Evolutionary conservation across 2,329 filamentous ascomycete genomes (phyloP).

Genomic region (Cladosporium cucumerinum): DNA sequence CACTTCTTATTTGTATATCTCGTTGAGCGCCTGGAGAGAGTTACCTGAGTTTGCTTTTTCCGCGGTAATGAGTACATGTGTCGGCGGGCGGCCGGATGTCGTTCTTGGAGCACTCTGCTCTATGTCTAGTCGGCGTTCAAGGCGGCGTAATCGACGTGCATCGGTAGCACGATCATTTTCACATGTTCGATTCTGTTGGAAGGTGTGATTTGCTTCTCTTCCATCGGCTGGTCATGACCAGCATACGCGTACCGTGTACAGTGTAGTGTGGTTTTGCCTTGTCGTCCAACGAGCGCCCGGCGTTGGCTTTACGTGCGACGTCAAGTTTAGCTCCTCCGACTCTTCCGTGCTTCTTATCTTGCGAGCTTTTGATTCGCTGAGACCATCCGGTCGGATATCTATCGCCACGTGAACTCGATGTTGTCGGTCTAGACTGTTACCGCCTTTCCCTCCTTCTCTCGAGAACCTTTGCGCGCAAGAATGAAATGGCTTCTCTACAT

Average conservation of each 20-base stretch:
- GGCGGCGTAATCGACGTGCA: background rate
- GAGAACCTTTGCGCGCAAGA: background rate
- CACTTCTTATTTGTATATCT: background rate
- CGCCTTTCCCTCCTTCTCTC: background rate
- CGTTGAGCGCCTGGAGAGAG: background rate
- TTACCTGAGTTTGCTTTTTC: background rate
- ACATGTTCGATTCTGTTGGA: background rate
- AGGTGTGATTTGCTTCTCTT: background rate
- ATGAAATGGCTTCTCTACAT: background rate
- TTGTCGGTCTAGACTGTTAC: background rate
- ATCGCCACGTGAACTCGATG: background rate
- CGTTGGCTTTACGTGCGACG: background rate
- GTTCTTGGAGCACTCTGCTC: background rate
- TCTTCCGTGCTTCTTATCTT: conserved; percentile 1
- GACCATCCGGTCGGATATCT: background rate
- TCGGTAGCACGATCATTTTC: background rate
- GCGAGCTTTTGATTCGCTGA: background rate
- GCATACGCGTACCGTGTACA: background rate
- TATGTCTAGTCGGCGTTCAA: background rate
- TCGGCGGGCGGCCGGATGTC: background rate
- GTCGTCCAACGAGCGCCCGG: background rate
- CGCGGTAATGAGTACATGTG: background rate
- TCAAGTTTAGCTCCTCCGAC: background rate
- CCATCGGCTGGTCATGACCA: background rate
- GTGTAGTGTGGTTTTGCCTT: background rate